phyloP scores from a whole-genome alignment of 1,284 basidiomycete genomes.

The Vanrija sp. region DNA sequence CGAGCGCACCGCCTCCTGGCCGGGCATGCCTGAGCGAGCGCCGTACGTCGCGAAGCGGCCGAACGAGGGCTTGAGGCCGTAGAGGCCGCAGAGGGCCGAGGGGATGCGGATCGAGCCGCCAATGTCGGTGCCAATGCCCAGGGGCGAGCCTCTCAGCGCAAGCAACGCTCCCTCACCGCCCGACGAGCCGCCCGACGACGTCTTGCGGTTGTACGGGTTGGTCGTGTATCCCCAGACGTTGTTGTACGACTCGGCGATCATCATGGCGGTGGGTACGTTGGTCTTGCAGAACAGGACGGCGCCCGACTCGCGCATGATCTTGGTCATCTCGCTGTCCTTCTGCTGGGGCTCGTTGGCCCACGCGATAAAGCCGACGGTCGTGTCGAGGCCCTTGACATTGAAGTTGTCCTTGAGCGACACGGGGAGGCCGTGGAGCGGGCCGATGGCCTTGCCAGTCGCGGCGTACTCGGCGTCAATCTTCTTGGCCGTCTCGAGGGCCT shows the following conservation, averaged over 20 bases:
- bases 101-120: conserved; percentile 71
- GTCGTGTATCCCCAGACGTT: conserved; percentile 62
- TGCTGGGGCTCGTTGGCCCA: conserved; percentile 7
- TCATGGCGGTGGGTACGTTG: conserved; percentile 40
- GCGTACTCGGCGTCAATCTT: conserved; percentile 45
- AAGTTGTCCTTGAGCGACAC: conserved; percentile 39
- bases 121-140: conserved; percentile 67
- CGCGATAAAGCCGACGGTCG: conserved; percentile 17
- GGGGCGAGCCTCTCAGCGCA: conserved; percentile 56
- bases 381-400: conserved; percentile 33
- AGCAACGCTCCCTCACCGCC: conserved; percentile 61
- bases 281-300: conserved; percentile 43
- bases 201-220: conserved; percentile 59
- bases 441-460: conserved; percentile 41
- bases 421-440: conserved; percentile 52
- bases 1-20: conserved; percentile 65
- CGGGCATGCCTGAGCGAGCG: conserved; percentile 60
- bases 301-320: conserved; percentile 16
- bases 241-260: conserved; percentile 41
- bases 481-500: conserved; percentile 41
- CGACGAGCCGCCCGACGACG: conserved; percentile 59
- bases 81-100: conserved; percentile 61
- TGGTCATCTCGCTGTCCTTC: conserved; percentile 14
- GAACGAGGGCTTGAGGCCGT: conserved; percentile 66
- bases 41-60: conserved; percentile 68